Evolutionary conservation across 169 alveolate genomes (phyloP).

Genomic region (Cryptosporidium felis): DNA sequence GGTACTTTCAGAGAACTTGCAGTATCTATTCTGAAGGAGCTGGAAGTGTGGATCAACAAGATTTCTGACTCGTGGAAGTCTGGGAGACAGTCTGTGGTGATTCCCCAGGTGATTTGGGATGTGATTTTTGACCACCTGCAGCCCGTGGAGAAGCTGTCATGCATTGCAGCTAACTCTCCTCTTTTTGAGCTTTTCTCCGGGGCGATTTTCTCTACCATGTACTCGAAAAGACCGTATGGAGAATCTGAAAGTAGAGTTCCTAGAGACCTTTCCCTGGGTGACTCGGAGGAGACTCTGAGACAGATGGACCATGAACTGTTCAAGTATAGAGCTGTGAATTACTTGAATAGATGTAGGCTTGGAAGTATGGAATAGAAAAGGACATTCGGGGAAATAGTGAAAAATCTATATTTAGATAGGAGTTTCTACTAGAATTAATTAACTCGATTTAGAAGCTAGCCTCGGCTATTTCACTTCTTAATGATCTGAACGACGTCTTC

Average conservation of each 20-base stretch:
- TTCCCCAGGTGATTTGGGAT: constrained; percentile 44
- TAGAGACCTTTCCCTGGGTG: too few relatives aligned
- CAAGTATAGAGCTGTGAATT: constrained; percentile 28
- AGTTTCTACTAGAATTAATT: not conserved
- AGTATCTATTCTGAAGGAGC: not conserved
- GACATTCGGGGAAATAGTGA: not conserved
- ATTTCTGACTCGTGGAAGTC: not conserved
- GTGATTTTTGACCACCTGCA: constrained; percentile 30
- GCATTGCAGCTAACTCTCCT: not conserved
- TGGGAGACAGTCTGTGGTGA: not conserved
- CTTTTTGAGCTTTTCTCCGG: not conserved
- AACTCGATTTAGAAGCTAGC: too few relatives aligned
- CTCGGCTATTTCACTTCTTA: constrained; percentile 81
- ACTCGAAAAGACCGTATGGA: not conserved
- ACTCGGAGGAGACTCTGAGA: not conserved
- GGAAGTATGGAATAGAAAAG: not conserved
- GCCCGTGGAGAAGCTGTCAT: not conserved
- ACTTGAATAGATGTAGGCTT: constrained; percentile 4
- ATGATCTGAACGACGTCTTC: constrained; percentile 89
- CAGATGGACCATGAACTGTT: constrained; percentile 25
- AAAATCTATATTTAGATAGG: not conserved
- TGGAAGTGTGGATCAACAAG: not conserved
- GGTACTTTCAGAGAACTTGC: not conserved
- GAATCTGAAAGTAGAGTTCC: not conserved
- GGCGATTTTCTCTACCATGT: too few relatives aligned